Evolutionary conservation across 257 asterid species (phyloP).

Genomic region (Capsicum chinense): DNA sequence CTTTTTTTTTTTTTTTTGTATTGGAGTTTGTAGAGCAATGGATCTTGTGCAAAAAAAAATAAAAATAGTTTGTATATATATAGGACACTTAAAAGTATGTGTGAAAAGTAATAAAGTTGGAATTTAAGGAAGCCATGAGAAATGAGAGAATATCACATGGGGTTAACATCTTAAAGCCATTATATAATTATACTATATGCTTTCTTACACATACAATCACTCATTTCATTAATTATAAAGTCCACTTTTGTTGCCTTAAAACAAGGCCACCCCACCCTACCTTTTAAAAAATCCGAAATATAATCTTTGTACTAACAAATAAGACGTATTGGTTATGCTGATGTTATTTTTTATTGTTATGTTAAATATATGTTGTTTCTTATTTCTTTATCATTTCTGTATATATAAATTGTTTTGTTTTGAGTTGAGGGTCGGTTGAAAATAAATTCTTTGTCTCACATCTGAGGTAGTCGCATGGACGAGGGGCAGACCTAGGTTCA

Average conservation of each 20-base stretch:
- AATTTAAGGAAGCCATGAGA: conserved; percentile 56
- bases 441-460: no score
- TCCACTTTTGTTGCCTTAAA: conserved; percentile 60
- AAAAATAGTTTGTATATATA: conserved; percentile 33
- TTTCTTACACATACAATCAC: conserved; percentile 44
- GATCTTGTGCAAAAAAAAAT: conserved; percentile 31
- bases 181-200: conserved; percentile 30
- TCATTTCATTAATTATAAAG: conserved; percentile 37
- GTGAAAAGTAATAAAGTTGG: conserved; percentile 49
- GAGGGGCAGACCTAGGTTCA: no score
- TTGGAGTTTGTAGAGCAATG: conserved; percentile 37
- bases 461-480: no score
- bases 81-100: conserved; percentile 2
- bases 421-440: no score
- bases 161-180: conserved; percentile 43
- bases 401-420: no score
- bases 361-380: no score
- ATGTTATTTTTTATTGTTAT: no score
- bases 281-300: no score
- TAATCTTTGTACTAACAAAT: no score
- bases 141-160: conserved; percentile 84
- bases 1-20: neutral
- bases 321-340: no score
- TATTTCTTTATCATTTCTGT: no score
- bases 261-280: conserved; percentile 38